A percentile compares a stretch with the other conserved stretches of the same genome.
phyloP scores from a whole-genome alignment of 306 rosid genomes.

The Casuarina glauca region DNA sequence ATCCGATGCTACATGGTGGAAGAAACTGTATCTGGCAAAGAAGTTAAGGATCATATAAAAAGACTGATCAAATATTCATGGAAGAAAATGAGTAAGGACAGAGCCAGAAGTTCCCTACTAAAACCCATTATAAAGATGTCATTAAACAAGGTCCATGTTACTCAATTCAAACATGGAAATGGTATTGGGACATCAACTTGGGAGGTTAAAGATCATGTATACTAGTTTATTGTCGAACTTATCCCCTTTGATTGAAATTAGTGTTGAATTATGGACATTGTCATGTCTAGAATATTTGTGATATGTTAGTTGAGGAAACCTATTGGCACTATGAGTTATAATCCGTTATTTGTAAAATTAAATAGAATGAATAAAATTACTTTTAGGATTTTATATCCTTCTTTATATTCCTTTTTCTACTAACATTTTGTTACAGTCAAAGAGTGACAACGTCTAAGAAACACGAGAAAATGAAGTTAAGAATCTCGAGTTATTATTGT shows the following conservation, averaged over 20 bases:
- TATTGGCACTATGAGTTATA: too few relatives aligned
- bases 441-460: too few relatives aligned
- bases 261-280: too few relatives aligned
- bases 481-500: too few relatives aligned
- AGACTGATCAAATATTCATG: slow-evolving; percentile 18
- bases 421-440: too few relatives aligned
- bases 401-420: too few relatives aligned
- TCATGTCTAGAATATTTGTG: too few relatives aligned
- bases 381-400: too few relatives aligned
- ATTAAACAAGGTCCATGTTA: slow-evolving; percentile 30
- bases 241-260: background rate
- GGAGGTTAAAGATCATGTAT: slow-evolving; percentile 19
- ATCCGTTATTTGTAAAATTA: too few relatives aligned
- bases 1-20: slow-evolving; percentile 29
- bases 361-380: too few relatives aligned
- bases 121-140: slow-evolving; percentile 8
- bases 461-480: too few relatives aligned
- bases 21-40: slow-evolving; percentile 20
- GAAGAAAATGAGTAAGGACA: slow-evolving; percentile 26
- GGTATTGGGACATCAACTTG: slow-evolving; percentile 32
- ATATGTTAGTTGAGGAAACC: too few relatives aligned
- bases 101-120: background rate
- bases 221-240: slow-evolving; percentile 19
- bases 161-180: slow-evolving; percentile 31
- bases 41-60: slow-evolving; percentile 13